These are phyloP conservation scores for Monotropa hypopitys DNA, from an alignment of 179 eudicot genomes.

Conservation along the genomic window DNA sequence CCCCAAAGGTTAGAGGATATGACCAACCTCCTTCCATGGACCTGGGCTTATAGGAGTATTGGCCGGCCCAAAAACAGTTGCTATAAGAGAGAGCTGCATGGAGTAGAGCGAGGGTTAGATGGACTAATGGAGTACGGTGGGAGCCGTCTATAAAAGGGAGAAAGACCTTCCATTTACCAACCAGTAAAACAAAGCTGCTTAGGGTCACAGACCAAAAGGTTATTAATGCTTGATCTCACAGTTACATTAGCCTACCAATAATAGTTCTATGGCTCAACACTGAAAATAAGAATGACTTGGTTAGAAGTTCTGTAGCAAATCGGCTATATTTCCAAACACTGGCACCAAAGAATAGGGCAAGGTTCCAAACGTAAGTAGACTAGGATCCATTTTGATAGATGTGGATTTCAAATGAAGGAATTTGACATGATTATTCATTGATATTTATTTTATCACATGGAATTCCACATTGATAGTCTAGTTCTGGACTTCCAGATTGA, in stretches of 20 bases:
- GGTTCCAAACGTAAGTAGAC: background rate
- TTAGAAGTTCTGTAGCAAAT: background rate
- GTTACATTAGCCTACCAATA: background rate
- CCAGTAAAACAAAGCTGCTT: background rate
- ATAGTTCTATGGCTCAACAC: background rate
- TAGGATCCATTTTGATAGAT: background rate
- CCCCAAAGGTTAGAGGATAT: background rate
- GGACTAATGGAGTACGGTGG: background rate
- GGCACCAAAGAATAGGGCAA: background rate
- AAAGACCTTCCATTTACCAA: background rate
- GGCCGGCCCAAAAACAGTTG: background rate
- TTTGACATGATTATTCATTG: background rate
- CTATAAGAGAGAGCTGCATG: background rate
- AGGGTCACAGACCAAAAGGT: background rate
- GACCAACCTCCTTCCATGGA: background rate
- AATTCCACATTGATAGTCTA: background rate
- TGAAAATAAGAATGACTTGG: background rate
- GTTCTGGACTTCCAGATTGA: background rate
- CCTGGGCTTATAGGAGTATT: background rate
- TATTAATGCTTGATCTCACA: background rate
- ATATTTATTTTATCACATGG: background rate
- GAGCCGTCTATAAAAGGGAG: background rate
- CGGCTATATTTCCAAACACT: background rate
- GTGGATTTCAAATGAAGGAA: background rate
- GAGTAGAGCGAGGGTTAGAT: background rate